phyloP scores from a whole-genome alignment of 2,329 filamentous ascomycete genomes.

The Colletotrichum orbiculare region DNA sequence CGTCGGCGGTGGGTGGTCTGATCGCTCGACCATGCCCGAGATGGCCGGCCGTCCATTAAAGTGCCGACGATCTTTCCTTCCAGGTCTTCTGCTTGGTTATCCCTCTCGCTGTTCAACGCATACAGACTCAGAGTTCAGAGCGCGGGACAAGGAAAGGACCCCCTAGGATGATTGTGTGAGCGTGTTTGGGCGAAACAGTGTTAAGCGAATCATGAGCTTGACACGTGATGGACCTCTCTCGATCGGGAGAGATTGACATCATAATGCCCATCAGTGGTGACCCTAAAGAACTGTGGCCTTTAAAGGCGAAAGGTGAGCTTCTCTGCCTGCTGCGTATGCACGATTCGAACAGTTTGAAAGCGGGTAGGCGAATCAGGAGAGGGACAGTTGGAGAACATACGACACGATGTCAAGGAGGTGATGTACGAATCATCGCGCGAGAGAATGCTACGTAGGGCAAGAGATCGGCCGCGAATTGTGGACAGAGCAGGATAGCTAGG shows the following conservation, averaged over 20 bases:
- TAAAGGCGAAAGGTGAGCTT: background rate
- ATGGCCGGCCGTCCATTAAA: constrained; percentile 26
- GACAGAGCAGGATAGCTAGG: too few relatives aligned
- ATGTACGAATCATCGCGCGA: constrained; percentile 26
- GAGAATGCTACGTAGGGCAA: constrained; percentile 2
- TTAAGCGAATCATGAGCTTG: constrained; percentile 29
- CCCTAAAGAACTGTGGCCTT: too few relatives aligned
- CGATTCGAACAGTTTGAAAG: too few relatives aligned
- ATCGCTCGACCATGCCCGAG: constrained; percentile 19
- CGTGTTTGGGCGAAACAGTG: constrained; percentile 8
- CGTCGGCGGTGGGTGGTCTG: constrained; percentile 20
- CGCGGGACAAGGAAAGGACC: background rate
- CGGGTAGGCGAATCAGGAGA: too few relatives aligned
- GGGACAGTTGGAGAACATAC: too few relatives aligned
- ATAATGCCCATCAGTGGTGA: background rate
- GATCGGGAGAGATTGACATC: constrained; percentile 9
- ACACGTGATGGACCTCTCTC: constrained; percentile 9
- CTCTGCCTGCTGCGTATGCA: too few relatives aligned
- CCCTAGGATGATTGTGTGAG: background rate
- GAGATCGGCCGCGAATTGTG: background rate
- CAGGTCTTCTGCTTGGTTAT: constrained; percentile 2
- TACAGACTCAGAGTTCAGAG: too few relatives aligned
- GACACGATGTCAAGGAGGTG: background rate
- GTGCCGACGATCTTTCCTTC: constrained; percentile 25
- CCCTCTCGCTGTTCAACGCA: background rate